Base-by-base conservation (phyloP, 176 grass and related monocot genomes). In the Echinochloa phyllopogon region DNA sequence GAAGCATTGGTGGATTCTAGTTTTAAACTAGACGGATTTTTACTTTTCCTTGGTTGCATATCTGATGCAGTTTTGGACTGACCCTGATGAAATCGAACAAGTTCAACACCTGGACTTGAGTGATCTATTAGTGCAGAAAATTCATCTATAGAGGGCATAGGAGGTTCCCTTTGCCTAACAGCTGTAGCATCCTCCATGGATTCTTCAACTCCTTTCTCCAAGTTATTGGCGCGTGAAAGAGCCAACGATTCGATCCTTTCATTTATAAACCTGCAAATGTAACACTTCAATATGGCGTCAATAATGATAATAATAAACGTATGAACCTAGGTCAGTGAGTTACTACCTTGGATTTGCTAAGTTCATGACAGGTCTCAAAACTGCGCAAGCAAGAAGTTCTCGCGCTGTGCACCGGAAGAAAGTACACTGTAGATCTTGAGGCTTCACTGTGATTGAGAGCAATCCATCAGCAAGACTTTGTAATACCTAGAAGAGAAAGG, bases 301-400 rank as follows among this genome's bases (percentile, higher is more conserved):
- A 20, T 60, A 49, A 53, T 84, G 82, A 60, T 76, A 85, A 72
- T 39, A 73, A 33, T 33, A 33, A 33, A 55, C 6, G 72, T 43
- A 76, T 53, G 24, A 76, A 49, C 4, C 80, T 74, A 51, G 77
- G 29, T 6, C 33, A 56, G 71, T 38, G 69, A 77, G 73, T 39
- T 77, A 65, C 59, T 92, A 99, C 97, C 97, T 96, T 72, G 97
- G 94, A 80, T 99, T 99, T 69, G 82, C 86, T 87, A 96, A 89
- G 82, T 96, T 99, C 56, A 99, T 18, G 80, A 96, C 53, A 80
- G 97, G 92, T 84, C 92, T 94, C 43, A 99, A 76, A 82, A 99
- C 97, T 51, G 94, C 79, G 76, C 94, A 94, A 42, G 97, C 88
- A 51, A 99, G 92, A 99, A 99, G 92, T 88, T 99, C 97, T 61